Conservation (phyloP, 2,329 filamentous ascomycete genomes). For the Fonsecaea monophora region DNA sequence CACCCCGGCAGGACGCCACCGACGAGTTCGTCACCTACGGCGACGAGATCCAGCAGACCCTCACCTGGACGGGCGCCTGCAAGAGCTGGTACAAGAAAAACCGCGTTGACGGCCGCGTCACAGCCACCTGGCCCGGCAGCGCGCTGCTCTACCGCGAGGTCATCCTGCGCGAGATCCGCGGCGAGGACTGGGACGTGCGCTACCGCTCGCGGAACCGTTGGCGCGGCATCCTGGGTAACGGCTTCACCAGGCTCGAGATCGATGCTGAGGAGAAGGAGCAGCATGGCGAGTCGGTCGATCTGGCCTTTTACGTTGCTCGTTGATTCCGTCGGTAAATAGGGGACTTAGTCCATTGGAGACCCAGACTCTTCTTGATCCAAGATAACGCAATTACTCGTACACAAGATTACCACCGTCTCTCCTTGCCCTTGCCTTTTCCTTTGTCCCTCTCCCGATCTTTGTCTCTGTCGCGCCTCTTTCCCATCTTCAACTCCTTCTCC, state of each 20-base stretch:
- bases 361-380: no score
- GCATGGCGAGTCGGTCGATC: conserved; percentile 27
- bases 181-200: conserved; percentile 39
- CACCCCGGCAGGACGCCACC: conserved; percentile 42
- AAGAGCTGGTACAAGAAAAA: conserved; percentile 36
- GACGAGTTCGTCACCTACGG: conserved; percentile 46
- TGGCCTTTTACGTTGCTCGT: conserved; percentile 29
- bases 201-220: conserved; percentile 29
- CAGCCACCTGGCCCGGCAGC: conserved; percentile 34
- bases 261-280: conserved; percentile 22
- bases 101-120: conserved; percentile 32
- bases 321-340: conserved; percentile 1
- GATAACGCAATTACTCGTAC: no score
- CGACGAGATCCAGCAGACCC: conserved; percentile 45
- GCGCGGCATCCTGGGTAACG: conserved; percentile 46
- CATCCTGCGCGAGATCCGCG: conserved; percentile 44
- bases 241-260: conserved; percentile 50
- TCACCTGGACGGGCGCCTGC: conserved; percentile 38
- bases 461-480: conserved; percentile 51
- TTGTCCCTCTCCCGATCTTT: conserved; percentile 13
- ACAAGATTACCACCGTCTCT: conserved; percentile 5
- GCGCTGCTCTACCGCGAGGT: conserved; percentile 47
- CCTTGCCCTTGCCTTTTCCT: conserved; percentile 41
- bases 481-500: conserved; percentile 70
- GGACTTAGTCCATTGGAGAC: no score